Conservation (phyloP, 164 flowering plant species). For the Dillenia suffruticosa region DNA sequence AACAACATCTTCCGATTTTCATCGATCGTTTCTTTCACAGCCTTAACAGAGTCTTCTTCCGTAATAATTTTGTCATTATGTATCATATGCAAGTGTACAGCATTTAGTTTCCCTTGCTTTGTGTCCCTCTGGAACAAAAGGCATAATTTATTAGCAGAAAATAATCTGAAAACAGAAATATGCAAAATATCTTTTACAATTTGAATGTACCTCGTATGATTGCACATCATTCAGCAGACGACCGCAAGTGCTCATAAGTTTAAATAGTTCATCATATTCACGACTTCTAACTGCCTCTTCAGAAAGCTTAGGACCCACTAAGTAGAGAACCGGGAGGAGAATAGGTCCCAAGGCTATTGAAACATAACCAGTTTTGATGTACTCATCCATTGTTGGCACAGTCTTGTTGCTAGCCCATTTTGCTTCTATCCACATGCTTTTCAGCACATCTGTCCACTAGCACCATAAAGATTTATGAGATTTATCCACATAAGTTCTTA, state of each 20-base stretch:
- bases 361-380: conserved; percentile 17
- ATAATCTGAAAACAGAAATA: too few species aligned
- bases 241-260: conserved; percentile 22
- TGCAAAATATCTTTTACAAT: too few species aligned
- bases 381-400: conserved; percentile 25
- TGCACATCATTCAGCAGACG: conserved; percentile 33
- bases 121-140: too few species aligned
- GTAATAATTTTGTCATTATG: too few species aligned
- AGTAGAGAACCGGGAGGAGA: conserved; percentile 24
- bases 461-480: neutral
- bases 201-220: conserved; percentile 17
- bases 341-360: conserved; percentile 34
- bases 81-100: too few species aligned
- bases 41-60: too few species aligned
- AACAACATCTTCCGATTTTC: too few species aligned
- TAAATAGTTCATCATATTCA: conserved; percentile 23
- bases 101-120: too few species aligned
- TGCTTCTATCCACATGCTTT: conserved; percentile 30
- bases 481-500: too few species aligned
- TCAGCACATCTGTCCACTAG: conserved; percentile 26
- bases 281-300: conserved; percentile 17
- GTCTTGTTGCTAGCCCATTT: conserved; percentile 20
- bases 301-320: conserved; percentile 24
- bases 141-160: too few species aligned
- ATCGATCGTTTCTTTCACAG: too few species aligned